Evolutionary conservation across 2,329 filamentous ascomycete species (phyloP).

Genomic region (Proliferodiscus dingleyae): DNA sequence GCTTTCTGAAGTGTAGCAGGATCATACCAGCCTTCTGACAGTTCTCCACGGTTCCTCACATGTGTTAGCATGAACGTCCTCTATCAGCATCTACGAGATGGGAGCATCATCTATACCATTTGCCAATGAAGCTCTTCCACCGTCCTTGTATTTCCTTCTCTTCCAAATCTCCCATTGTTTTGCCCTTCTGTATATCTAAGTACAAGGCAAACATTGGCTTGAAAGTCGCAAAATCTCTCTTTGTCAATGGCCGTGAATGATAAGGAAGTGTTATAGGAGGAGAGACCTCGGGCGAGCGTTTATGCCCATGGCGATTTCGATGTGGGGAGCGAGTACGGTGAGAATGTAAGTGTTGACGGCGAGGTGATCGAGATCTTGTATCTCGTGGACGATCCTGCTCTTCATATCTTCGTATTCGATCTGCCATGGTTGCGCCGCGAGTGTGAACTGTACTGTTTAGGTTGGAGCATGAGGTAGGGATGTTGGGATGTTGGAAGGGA

Average conservation of each 20-base stretch:
- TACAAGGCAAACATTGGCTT: slow-evolving; percentile 76
- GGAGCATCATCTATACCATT: slow-evolving; percentile 58
- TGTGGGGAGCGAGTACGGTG: slow-evolving; percentile 20
- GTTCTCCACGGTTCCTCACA: slow-evolving; percentile 72
- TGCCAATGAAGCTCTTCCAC: slow-evolving; percentile 89
- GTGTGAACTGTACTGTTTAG: background rate
- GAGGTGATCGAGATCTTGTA: slow-evolving; percentile 19
- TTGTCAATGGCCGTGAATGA: slow-evolving; percentile 59
- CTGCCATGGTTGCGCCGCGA: slow-evolving; percentile 3
- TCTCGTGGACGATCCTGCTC: slow-evolving; percentile 1
- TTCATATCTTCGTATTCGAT: background rate
- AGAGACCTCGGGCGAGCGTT: slow-evolving; percentile 21
- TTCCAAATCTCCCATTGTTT: slow-evolving; percentile 62
- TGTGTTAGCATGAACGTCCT: slow-evolving; percentile 41
- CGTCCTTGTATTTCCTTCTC: slow-evolving; percentile 73
- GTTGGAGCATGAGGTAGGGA: background rate
- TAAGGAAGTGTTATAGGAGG: slow-evolving; percentile 51
- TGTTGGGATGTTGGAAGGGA: background rate
- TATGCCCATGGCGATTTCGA: slow-evolving; percentile 33
- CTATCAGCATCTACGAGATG: background rate
- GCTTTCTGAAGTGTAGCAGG: slow-evolving; percentile 49
- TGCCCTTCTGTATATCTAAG: slow-evolving; percentile 79
- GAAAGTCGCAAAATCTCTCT: slow-evolving; percentile 62
- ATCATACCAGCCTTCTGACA: slow-evolving; percentile 92
- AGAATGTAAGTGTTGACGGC: slow-evolving; percentile 6